A percentile compares a stretch with the other conserved stretches of the same genome.
phyloP scores from a whole-genome alignment of 2,329 filamentous ascomycete species.

The Macrophomina tecta region DNA sequence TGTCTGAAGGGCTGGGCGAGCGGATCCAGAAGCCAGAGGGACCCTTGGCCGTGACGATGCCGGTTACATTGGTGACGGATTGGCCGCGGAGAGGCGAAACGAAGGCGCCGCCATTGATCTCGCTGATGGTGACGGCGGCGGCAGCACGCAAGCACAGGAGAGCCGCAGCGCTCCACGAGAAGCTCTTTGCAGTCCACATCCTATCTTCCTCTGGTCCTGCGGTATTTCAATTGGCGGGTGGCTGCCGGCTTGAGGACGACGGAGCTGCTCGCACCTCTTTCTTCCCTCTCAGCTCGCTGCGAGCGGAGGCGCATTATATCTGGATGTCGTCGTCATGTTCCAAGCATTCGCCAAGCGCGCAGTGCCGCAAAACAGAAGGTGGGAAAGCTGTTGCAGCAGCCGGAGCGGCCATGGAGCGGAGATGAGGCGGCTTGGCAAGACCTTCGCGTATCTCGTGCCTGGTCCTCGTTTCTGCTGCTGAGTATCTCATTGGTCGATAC shows the following conservation, averaged over 20 bases:
- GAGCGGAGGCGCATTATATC: background rate
- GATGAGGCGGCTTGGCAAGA: constrained; percentile 12
- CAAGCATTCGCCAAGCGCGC: constrained; percentile 13
- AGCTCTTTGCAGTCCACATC: background rate
- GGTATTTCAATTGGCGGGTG: background rate
- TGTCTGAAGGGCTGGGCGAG: constrained; percentile 62
- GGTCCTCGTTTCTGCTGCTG: constrained; percentile 9
- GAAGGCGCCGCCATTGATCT: constrained; percentile 71
- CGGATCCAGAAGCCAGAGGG: constrained; percentile 69
- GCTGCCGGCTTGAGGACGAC: background rate
- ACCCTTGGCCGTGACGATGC: constrained; percentile 69
- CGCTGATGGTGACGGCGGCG: constrained; percentile 35
- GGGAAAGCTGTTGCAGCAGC: background rate
- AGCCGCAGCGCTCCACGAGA: background rate
- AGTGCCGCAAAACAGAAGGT: background rate
- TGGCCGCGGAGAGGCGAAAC: constrained; percentile 66
- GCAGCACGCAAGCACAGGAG: background rate
- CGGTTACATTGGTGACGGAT: constrained; percentile 64
- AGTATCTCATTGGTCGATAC: background rate
- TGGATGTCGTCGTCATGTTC: background rate
- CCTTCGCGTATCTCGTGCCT: constrained; percentile 11
- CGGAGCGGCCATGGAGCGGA: constrained; percentile 10
- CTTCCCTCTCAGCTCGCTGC: background rate
- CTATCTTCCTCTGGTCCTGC: background rate
- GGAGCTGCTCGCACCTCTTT: background rate